These are phyloP conservation scores for Pseudogymnoascus sp. DNA, from an alignment of 2,329 filamentous ascomycete species.

Conservation along the genomic window DNA sequence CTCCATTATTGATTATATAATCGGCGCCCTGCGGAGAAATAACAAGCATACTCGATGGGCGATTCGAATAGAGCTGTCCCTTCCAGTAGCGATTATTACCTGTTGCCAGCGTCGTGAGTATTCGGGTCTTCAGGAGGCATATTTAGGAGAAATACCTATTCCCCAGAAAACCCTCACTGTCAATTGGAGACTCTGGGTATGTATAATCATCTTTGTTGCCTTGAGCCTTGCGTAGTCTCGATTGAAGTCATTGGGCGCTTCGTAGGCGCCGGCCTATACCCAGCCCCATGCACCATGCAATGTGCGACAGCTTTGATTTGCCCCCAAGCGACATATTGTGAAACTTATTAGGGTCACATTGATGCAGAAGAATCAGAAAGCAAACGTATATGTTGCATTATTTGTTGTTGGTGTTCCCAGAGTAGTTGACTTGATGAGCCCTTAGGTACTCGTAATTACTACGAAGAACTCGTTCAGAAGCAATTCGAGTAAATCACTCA, in stretches of 20 bases:
- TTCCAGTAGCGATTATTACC: neutral
- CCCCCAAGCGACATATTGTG: neutral
- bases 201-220: neutral
- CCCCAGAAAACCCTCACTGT: neutral
- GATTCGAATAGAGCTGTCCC: neutral
- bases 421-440: no score
- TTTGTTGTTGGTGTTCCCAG: neutral
- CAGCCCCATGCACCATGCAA: neutral
- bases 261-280: neutral
- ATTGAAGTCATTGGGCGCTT: neutral
- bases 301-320: neutral
- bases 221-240: neutral
- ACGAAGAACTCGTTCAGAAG: neutral
- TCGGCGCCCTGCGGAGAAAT: neutral
- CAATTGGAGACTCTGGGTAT: neutral
- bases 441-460: no score
- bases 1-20: neutral
- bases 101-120: neutral
- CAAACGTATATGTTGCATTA: neutral
- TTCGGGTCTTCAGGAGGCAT: neutral
- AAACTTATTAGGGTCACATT: neutral
- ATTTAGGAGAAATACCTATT: neutral
- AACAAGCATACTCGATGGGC: neutral
- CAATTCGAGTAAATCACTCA: neutral
- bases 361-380: neutral